Percentiles rank a stretch among this genome's conserved stretches.
Evolutionary conservation across 192 early-diverging fungal genomes (phyloP).

Genomic region (Umbelopsis vinacea): DNA sequence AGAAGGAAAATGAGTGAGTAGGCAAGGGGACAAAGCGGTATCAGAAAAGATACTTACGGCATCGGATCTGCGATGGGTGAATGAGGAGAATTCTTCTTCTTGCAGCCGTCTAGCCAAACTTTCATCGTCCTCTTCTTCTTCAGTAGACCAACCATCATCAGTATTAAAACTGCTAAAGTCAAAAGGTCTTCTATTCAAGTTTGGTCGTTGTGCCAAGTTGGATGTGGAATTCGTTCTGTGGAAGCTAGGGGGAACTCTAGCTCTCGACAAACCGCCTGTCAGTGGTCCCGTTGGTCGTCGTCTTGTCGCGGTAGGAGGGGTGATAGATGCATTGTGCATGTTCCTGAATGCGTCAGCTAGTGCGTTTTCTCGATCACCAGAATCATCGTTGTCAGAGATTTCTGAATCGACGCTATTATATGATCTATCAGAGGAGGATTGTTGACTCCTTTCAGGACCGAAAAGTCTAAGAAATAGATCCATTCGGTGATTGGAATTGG

Average conservation of each 20-base stretch:
- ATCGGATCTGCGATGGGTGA: neutral
- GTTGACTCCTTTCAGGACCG: neutral
- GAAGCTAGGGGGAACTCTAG: too few relatives aligned
- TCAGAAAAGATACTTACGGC: neutral
- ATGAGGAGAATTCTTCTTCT: constrained; percentile 3
- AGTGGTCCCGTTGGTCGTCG: neutral
- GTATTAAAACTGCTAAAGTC: neutral
- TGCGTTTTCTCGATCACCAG: constrained; percentile 15
- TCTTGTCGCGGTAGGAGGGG: neutral
- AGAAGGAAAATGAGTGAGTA: too few relatives aligned
- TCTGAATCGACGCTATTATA: neutral
- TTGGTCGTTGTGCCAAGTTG: neutral
- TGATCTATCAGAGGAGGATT: neutral
- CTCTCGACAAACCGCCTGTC: neutral
- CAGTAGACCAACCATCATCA: neutral
- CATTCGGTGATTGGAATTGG: neutral
- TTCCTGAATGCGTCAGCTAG: neutral
- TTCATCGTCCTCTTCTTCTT: neutral
- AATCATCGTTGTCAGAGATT: neutral
- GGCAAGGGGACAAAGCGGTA: too few relatives aligned
- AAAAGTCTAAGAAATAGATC: neutral
- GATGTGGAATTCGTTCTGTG: too few relatives aligned
- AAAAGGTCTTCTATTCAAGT: neutral
- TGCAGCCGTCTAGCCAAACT: constrained; percentile 1
- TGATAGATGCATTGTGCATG: neutral